Base-by-base conservation (phyloP, 2,329 filamentous ascomycete genomes). In the Fusarium pseudocircinatum region DNA sequence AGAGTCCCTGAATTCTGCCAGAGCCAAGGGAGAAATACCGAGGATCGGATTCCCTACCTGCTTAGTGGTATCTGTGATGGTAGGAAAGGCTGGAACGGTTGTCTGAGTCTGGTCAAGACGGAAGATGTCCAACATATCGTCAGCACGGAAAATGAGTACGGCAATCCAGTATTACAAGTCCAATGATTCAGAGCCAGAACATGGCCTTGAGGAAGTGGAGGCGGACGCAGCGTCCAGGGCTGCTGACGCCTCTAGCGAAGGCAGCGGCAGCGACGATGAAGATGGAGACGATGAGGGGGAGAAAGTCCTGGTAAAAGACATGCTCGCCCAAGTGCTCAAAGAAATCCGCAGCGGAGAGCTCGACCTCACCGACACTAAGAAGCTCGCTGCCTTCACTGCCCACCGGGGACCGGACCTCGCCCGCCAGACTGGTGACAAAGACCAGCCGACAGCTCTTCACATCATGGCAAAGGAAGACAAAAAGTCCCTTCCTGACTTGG, bases 401-500 rank as follows among this genome's bases (percentile, higher is more conserved):
- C n/a, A 44, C 18, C 54, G 67, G 26, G 73, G 73, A 7, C 39
- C 67, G 7, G 12, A 42, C 12, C 64, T 75, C 24, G 61, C 67
- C 12, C 50, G 56, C 16, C 43, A 53, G 7, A 75, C 72, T 14
- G 60, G 67, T 40, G 72, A 73, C 16, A 34, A 42, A 15, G 53
- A 61, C 16, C 50, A 60, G 24, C 73, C 73, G 14, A 75, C 73
- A 16, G 72, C 56, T 11, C 37, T 75, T 8, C 73, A 75, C 42
- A 68, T 71, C 32, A 73, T 75, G 26, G 72, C 73, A 4, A 54
- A 32, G 18, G 65, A 62, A 54, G 60, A 72, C 16, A 73, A 73
- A 46, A 71, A 73, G 16, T 52, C 58, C 4, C 57, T 75, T 34
- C 72, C 72, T 40, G 66, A 61, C 6, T 32, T 75, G 10, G 72